These are phyloP conservation scores for Nymphaea thermarum DNA, from an alignment of 164 flowering plant species.

Conservation along the genomic window DNA sequence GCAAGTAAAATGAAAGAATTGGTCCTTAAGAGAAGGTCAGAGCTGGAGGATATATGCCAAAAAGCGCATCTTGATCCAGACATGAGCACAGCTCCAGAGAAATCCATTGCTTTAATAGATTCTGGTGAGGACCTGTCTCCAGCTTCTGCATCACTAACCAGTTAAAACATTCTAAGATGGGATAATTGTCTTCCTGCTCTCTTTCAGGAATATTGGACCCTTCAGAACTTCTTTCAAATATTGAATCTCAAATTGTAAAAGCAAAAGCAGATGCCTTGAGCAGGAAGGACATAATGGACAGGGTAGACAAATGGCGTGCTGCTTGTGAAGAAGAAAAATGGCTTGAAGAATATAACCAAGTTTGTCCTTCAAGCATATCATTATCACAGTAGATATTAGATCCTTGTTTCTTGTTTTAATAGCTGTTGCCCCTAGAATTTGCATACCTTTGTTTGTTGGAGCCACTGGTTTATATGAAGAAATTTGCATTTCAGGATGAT, in stretches of 20 bases:
- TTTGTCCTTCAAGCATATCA: constrained; percentile 12
- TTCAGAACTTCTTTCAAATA: constrained; percentile 67
- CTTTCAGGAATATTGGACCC: constrained; percentile 77
- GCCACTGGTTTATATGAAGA: neutral
- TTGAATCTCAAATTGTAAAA: constrained; percentile 64
- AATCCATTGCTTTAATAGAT: constrained; percentile 74
- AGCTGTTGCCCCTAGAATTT: no score
- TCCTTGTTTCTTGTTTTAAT: no score
- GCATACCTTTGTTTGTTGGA: no score
- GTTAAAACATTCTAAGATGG: neutral
- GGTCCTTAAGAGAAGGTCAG: constrained; percentile 71
- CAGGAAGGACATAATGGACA: constrained; percentile 81
- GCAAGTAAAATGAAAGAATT: constrained; percentile 92
- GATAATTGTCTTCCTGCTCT: neutral
- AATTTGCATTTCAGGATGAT: constrained; percentile 39
- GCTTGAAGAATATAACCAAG: constrained; percentile 88
- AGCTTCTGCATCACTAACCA: neutral
- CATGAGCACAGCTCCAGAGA: constrained; percentile 71
- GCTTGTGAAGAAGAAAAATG: constrained; percentile 91
- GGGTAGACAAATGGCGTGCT: constrained; percentile 77
- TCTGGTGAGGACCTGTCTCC: constrained; percentile 38
- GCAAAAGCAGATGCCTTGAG: constrained; percentile 60
- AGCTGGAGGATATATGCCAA: constrained; percentile 74
- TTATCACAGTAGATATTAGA: neutral
- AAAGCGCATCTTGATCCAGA: constrained; percentile 75